phyloP scores from a whole-genome alignment of 208 protist species.

The Leishmania guyanensis region DNA sequence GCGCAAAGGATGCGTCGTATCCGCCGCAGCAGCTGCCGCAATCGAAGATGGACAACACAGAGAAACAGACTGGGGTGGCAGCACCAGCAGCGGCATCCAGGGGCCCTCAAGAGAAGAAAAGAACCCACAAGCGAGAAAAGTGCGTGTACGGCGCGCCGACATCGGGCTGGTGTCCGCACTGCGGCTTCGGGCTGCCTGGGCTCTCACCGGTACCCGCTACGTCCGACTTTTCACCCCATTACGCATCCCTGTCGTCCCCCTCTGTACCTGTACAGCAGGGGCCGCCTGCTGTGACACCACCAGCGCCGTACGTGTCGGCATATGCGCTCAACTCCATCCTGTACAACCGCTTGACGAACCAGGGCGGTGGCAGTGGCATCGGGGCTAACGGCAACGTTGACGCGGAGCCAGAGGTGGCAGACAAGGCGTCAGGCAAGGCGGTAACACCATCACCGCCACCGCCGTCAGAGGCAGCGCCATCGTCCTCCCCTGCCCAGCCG shows the following conservation, averaged over 20 bases:
- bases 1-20: not conserved
- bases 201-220: not conserved
- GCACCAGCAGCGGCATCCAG: conserved; percentile 3
- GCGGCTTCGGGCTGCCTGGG: conserved; percentile 1
- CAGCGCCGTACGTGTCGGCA: conserved; percentile 2
- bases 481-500: not conserved
- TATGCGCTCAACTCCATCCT: conserved; percentile 1
- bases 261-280: not conserved
- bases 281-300: not conserved
- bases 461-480: not conserved
- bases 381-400: not conserved
- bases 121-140: not conserved
- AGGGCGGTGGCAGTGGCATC: not conserved
- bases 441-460: not conserved
- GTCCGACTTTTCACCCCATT: not conserved
- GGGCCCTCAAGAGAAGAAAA: not conserved
- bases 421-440: not conserved
- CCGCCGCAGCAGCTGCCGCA: not conserved
- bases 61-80: not conserved
- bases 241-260: not conserved
- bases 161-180: not conserved
- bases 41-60: not conserved
- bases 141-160: not conserved
- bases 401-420: not conserved
- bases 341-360: not conserved